phyloP scores from a whole-genome alignment of 345 rosid genomes.

The Sonneratia alba region DNA sequence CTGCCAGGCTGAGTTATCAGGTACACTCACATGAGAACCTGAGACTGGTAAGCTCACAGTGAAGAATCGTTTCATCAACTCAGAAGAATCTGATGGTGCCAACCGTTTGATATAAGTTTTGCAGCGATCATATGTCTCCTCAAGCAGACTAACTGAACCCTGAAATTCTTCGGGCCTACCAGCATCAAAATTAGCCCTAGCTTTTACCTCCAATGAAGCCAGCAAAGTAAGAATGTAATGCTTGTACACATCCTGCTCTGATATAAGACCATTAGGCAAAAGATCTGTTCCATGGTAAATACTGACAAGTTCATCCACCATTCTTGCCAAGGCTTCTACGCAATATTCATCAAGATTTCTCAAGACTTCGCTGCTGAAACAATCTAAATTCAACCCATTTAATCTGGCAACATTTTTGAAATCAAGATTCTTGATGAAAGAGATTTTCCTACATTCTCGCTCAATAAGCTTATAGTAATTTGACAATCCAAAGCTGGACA shows the following conservation, averaged over 20 bases:
- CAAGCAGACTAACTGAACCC: slow-evolving; percentile 46
- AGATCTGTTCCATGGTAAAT: slow-evolving; percentile 19
- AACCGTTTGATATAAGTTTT: slow-evolving; percentile 47
- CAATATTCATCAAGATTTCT: slow-evolving; percentile 41
- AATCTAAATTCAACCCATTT: slow-evolving; percentile 53
- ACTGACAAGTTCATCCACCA: slow-evolving; percentile 52
- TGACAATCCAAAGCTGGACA: slow-evolving; percentile 29
- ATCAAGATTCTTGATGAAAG: slow-evolving; percentile 65
- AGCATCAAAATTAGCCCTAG: slow-evolving; percentile 28
- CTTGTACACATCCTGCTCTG: slow-evolving; percentile 67
- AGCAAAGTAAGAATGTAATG: slow-evolving; percentile 44
- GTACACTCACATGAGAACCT: slow-evolving; percentile 36
- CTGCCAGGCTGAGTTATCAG: slow-evolving; percentile 92
- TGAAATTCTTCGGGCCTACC: slow-evolving; percentile 62
- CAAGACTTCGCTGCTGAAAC: slow-evolving; percentile 55
- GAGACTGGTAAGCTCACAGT: slow-evolving; percentile 32
- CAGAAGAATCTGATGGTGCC: slow-evolving; percentile 53
- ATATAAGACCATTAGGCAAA: slow-evolving; percentile 44
- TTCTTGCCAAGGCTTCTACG: slow-evolving; percentile 75
- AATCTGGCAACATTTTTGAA: slow-evolving; percentile 70
- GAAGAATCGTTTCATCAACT: slow-evolving; percentile 53
- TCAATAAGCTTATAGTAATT: slow-evolving; percentile 43
- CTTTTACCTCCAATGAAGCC: slow-evolving; percentile 37
- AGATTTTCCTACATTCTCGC: slow-evolving; percentile 73
- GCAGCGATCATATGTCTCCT: slow-evolving; percentile 52